Evolutionary conservation across 176 grass and related monocot species (phyloP), one percentile per base, ranked within the genome.

Genomic region (Oryza coarctata): DNA sequence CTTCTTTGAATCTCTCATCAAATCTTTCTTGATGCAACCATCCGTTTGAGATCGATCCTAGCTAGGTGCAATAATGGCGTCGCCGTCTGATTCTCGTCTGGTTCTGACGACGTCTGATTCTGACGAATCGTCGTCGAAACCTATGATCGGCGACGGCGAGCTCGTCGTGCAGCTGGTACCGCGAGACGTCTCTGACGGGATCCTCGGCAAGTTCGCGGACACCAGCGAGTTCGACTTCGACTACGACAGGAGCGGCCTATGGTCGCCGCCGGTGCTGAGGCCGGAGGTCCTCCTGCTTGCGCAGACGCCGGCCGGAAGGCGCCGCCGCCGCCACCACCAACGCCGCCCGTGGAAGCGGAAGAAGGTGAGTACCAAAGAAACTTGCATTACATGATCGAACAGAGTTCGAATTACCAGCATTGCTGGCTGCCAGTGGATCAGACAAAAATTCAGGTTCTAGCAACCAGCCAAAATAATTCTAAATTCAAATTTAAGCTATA

Each of bases 141-240:
- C 69, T 44, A 30, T 33, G 82, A 70, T 75, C 66, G 17, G 14
- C 33, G 44, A 12, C 1, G 39, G 26, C 0, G 31, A 58, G 7
- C 22, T 89, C 10, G 2, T 60, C 22, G 85, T 88, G 73, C 88
- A 93, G 76, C 22, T 97, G 69, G 91, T 97, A n/a, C 50, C 94
- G 10, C 71, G 84, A 61, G 82, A 80, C 4, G 92, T 94, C 17
- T 94, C 92, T 3, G 83, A 97, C 30, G 86, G 34, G 38, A 87
- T 97, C 2, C 85, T 94, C 0, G 79, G 76, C 83, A 97, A 97
- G 86, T 97, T 92, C 68, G 83, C 89, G 1, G 94, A 97, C 88
- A 88, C 82, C 64, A 88, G 89, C 71, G 92, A 92, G 68, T 94
- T 94, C 77, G 89, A 92, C 78, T 97, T 97, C 70, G 92, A 97